phyloP scores from a whole-genome alignment of 306 rosid species.

The Herpetospermum pedunculosum region DNA sequence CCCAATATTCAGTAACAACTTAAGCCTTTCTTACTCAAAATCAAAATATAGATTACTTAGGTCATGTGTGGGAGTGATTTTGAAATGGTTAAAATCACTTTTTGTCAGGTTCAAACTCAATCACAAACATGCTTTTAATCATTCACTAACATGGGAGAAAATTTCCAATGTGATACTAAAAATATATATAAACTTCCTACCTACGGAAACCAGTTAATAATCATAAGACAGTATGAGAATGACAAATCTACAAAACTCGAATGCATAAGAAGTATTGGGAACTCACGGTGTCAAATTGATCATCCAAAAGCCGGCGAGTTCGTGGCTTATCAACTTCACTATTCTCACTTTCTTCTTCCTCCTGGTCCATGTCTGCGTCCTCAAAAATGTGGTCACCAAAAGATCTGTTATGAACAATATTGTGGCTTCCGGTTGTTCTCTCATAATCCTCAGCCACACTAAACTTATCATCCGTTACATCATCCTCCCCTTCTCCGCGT shows the following conservation, averaged over 20 bases:
- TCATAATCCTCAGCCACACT: conserved; percentile 15
- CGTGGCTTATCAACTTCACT: conserved; percentile 38
- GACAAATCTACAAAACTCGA: background rate
- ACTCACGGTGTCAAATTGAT: conserved; percentile 76
- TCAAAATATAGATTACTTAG: no score
- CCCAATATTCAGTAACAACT: conserved; percentile 65
- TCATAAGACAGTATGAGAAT: background rate
- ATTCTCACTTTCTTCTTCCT: background rate
- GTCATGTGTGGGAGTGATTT: no score
- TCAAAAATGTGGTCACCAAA: conserved; percentile 13
- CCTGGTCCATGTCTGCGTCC: conserved; percentile 5
- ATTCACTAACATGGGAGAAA: no score
- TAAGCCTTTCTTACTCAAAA: background rate
- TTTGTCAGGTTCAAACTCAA: no score
- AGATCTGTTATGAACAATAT: conserved; percentile 3
- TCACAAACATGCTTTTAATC: no score
- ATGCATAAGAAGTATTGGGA: background rate
- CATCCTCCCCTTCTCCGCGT: conserved; percentile 23
- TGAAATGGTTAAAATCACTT: no score
- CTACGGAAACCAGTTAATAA: background rate
- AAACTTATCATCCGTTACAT: background rate
- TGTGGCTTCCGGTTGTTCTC: background rate
- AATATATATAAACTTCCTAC: background rate
- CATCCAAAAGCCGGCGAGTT: conserved; percentile 57
- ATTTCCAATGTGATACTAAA: background rate